Conservation (phyloP, 257 asterid genomes). For the Henckelia pumila region DNA sequence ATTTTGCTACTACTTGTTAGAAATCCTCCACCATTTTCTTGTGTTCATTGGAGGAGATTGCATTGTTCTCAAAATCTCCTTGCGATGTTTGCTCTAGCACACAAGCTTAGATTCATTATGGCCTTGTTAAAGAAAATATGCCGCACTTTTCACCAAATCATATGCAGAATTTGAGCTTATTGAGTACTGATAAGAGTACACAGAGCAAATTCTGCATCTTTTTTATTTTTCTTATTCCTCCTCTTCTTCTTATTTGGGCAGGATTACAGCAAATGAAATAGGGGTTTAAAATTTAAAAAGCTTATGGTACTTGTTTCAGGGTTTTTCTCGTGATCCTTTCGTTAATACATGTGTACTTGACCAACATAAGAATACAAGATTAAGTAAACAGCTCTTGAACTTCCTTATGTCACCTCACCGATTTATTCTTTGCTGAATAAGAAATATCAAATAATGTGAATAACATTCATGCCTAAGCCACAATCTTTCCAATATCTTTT, state of each 20-base stretch:
- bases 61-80: neutral
- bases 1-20: conserved; percentile 11
- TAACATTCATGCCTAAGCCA: conserved; percentile 7
- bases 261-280: conserved; percentile 2
- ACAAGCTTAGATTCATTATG: conserved; percentile 21
- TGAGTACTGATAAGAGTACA: conserved; percentile 17
- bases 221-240: neutral
- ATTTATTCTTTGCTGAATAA: neutral
- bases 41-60: neutral
- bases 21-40: conserved; percentile 21
- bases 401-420: conserved; percentile 10
- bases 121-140: conserved; percentile 17
- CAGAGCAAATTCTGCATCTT: neutral
- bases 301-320: conserved; percentile 2
- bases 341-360: conserved; percentile 10
- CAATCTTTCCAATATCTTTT: conserved; percentile 13
- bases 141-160: conserved; percentile 7
- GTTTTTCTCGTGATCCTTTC: conserved; percentile 1
- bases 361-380: conserved; percentile 13
- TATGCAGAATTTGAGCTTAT: conserved; percentile 16
- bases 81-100: conserved; percentile 6
- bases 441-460: conserved; percentile 1
- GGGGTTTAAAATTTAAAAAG: conserved; percentile 15
- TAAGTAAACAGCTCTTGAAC: conserved; percentile 9
- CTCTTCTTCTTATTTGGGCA: neutral